Evolutionary conservation across 768 basidiomycete species (phyloP).

Genomic region (Kwoniella pini): DNA sequence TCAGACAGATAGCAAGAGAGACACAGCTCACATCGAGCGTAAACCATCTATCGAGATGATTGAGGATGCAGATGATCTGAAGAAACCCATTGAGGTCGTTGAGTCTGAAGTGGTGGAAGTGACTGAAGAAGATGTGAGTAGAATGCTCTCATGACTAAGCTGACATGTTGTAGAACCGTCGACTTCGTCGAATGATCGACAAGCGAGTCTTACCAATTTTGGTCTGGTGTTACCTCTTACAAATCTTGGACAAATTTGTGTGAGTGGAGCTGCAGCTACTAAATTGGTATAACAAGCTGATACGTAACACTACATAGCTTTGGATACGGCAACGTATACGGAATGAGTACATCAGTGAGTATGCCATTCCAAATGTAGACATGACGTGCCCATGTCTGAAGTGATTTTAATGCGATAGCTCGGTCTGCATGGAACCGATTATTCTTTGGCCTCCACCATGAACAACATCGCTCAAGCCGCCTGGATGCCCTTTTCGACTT

Average conservation of each 20-base stretch:
- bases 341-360: constrained; percentile 22
- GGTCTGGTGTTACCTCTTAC: constrained; percentile 46
- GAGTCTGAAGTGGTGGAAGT: too few relatives aligned
- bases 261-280: not conserved
- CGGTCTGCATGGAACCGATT: constrained; percentile 4
- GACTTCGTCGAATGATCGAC: constrained; percentile 43
- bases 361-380: not conserved
- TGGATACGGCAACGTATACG: constrained; percentile 47
- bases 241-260: constrained; percentile 43
- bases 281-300: not conserved
- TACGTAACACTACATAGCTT: constrained; percentile 16
- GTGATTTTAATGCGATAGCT: not conserved
- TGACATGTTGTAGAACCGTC: constrained; percentile 27
- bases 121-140: too few relatives aligned
- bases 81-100: too few relatives aligned
- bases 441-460: constrained; percentile 26
- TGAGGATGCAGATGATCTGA: too few relatives aligned
- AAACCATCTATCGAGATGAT: too few relatives aligned
- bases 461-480: constrained; percentile 48
- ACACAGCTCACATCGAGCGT: too few relatives aligned
- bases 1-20: too few relatives aligned
- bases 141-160: too few relatives aligned
- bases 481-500: constrained; percentile 51
- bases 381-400: too few relatives aligned
- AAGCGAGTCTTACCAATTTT: constrained; percentile 39